Conservation (phyloP, 106 monocot genomes). For the Dendrobium officinale region DNA sequence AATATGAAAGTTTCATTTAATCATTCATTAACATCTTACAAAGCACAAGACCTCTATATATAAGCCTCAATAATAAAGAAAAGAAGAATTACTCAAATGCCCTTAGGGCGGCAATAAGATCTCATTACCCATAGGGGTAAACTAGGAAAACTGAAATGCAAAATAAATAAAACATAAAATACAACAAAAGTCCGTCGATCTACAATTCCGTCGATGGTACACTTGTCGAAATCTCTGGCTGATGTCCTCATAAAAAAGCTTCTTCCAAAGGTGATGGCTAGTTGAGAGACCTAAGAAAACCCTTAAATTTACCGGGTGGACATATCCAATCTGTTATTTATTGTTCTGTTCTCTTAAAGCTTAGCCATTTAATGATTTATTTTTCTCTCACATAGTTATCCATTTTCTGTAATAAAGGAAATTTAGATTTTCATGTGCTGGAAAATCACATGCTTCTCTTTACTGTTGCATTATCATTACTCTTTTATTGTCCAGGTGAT, state of each 20-base stretch:
- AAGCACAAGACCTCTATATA: no score
- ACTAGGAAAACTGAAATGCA: no score
- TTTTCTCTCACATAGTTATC: background rate
- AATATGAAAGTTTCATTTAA: no score
- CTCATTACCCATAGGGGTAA: no score
- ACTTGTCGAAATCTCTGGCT: no score
- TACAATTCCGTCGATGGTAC: no score
- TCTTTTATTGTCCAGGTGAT: constrained; percentile 46
- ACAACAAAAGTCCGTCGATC: no score
- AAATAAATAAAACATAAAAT: no score
- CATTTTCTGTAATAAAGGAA: background rate
- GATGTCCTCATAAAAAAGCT: background rate
- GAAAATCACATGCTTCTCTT: background rate
- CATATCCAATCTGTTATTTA: background rate
- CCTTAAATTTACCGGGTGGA: background rate
- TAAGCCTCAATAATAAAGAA: no score
- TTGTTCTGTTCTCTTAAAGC: background rate
- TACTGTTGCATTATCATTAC: background rate
- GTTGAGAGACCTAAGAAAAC: background rate
- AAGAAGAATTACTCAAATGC: no score
- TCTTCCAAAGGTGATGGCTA: background rate
- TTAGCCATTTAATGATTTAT: background rate
- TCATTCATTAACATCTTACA: no score
- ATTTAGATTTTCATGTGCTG: background rate
- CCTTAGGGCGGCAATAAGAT: no score